Conservation (phyloP, 108 stramenopile species). For the Cylindrotheca closterium region DNA sequence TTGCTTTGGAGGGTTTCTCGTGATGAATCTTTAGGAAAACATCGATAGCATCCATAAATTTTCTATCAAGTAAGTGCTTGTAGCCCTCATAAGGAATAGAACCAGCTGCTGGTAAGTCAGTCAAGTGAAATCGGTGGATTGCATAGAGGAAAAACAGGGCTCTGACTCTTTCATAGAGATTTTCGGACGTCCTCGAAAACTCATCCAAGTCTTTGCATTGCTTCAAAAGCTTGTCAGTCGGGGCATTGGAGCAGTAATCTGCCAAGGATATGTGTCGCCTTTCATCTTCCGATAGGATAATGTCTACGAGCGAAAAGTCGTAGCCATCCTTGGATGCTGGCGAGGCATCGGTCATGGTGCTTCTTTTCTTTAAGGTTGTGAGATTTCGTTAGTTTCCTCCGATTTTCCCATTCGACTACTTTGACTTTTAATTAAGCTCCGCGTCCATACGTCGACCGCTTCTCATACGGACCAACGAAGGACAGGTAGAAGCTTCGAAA, state of each 20-base stretch:
- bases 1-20: conserved; percentile 17
- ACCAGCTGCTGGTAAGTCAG: neutral
- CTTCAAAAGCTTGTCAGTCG: neutral
- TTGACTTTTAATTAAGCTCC: no score
- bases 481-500: no score
- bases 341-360: no score
- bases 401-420: no score
- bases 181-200: conserved; percentile 12
- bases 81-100: conserved; percentile 44
- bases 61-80: conserved; percentile 34
- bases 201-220: conserved; percentile 21
- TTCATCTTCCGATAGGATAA: conserved; percentile 19
- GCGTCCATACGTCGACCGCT: no score
- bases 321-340: no score
- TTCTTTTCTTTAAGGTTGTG: no score
- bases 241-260: conserved; percentile 7
- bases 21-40: conserved; percentile 28
- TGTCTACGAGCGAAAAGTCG: conserved; percentile 17
- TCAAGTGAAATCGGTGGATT: conserved; percentile 51
- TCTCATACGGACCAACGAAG: no score
- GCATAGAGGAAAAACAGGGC: conserved; percentile 53
- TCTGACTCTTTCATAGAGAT: conserved; percentile 39
- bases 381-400: no score
- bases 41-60: conserved; percentile 50
- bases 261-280: conserved; percentile 14